These are phyloP conservation scores for Cudoniella acicularis DNA, from an alignment of 495 filamentous ascomycete species.

Conservation along the genomic window DNA sequence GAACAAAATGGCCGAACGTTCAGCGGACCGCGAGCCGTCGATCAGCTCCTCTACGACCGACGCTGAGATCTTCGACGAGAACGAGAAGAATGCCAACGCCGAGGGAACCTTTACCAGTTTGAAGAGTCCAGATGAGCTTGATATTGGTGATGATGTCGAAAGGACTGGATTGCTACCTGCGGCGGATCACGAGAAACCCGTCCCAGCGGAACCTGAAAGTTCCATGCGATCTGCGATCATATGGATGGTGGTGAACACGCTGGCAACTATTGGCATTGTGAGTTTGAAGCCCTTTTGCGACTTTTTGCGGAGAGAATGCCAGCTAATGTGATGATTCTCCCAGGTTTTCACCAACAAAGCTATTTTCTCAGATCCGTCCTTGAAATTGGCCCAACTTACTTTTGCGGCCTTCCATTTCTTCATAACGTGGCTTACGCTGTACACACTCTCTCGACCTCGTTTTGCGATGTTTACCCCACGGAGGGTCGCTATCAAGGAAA, in stretches of 20 bases:
- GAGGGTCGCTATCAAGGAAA: conserved; percentile 48
- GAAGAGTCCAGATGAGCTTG: conserved; percentile 15
- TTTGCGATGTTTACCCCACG: conserved; percentile 59
- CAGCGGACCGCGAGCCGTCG: conserved; percentile 28
- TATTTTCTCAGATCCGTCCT: conserved; percentile 64
- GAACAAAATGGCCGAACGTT: conserved; percentile 16
- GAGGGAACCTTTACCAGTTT: conserved; percentile 18
- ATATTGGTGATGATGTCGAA: conserved; percentile 24
- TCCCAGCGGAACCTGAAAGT: conserved; percentile 1
- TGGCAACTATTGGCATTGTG: conserved; percentile 62
- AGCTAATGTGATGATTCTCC: background rate
- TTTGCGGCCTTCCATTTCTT: conserved; percentile 74
- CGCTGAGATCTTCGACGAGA: conserved; percentile 20
- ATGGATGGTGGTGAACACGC: conserved; percentile 57
- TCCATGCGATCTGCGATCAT: conserved; percentile 32
- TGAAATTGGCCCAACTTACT: conserved; percentile 63
- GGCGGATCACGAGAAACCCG: conserved; percentile 12
- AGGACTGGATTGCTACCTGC: conserved; percentile 17
- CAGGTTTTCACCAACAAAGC: conserved; percentile 77
- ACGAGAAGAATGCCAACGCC: conserved; percentile 14
- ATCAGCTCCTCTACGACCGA: conserved; percentile 35
- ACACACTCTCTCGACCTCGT: conserved; percentile 56
- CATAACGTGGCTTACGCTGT: conserved; percentile 63
- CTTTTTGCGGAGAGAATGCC: no score
- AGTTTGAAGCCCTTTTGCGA: conserved; percentile 15